Evolutionary conservation across 805 yeast genomes (phyloP).

Genomic region (Cyberlindnera galapagoensis): DNA sequence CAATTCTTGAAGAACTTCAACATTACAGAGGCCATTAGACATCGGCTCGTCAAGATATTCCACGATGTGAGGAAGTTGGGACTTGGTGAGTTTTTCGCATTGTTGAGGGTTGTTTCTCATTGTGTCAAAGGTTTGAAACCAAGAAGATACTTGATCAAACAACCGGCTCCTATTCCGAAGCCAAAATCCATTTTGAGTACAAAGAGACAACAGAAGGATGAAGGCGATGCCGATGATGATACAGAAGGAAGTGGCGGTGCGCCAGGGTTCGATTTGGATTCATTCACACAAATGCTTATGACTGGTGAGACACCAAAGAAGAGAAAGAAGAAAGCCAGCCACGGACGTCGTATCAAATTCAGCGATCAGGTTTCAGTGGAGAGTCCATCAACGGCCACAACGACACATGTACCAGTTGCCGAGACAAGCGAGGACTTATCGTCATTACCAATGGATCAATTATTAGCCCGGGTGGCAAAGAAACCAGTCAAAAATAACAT

Average conservation of each 20-base stretch:
- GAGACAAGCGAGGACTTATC: too few relatives aligned
- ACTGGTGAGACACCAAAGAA: slow-evolving; percentile 67
- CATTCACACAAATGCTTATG: slow-evolving; percentile 75
- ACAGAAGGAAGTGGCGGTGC: slow-evolving; percentile 10
- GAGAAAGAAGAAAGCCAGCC: slow-evolving; percentile 27
- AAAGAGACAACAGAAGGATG: slow-evolving; percentile 44
- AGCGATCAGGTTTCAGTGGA: slow-evolving; percentile 47
- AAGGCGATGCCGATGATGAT: slow-evolving; percentile 29
- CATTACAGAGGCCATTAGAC: slow-evolving; percentile 44
- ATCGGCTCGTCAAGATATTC: slow-evolving; percentile 45
- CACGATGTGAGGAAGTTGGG: slow-evolving; percentile 54
- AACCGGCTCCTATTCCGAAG: slow-evolving; percentile 61
- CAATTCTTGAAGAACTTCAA: slow-evolving; percentile 73
- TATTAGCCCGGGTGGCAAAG: slow-evolving; percentile 44
- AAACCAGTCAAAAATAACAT: slow-evolving; percentile 31
- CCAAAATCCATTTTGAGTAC: slow-evolving; percentile 74
- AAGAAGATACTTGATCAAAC: slow-evolving; percentile 42
- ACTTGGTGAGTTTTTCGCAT: slow-evolving; percentile 87
- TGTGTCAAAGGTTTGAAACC: slow-evolving; percentile 50
- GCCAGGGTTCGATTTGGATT: slow-evolving; percentile 65
- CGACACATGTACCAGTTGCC: slow-evolving; percentile 33
- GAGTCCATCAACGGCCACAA: slow-evolving; percentile 8
- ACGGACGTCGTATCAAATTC: slow-evolving; percentile 59
- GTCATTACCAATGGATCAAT: slow-evolving; percentile 62
- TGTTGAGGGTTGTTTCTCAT: slow-evolving; percentile 74